Evolutionary conservation across 2,329 filamentous ascomycete species (phyloP), one percentile per base, ranked within the genome.

Genomic region (Epichloe sibirici): DNA sequence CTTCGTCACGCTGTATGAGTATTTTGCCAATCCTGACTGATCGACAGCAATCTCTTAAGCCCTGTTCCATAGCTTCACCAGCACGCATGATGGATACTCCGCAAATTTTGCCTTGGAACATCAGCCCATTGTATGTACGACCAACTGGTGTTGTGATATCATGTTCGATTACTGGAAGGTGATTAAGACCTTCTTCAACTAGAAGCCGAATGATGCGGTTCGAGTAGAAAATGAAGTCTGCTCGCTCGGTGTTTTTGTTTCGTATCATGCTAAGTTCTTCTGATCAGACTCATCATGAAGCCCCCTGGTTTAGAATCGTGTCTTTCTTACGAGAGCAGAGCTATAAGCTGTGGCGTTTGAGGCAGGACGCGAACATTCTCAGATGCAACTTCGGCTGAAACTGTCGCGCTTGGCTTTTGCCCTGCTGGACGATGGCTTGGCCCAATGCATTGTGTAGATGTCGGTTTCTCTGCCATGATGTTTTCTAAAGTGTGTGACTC

Each of bases 11-110:
- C 72, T 98, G 93, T 63, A 98, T 98, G 61, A 98, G 74, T 57
- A 98, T 98, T 76, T 98, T 98, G 58, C 93, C 93, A 63, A 98
- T 98, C 57, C 93, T 81, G 48, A 98, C 93, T n/a, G 88, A 95
- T 50, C 93, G 85, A 72, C 93, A 98, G 72, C 93, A 98, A 70
- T 98, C 91, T 55, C 93, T 80, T 56, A 98, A 74, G 2, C 91
- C 93, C 70, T 97, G 90, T 72, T 98, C 93, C 93, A 98, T 98
- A 54, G 91, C 88, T 72, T 98, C 93, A 49, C 93, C 93, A 12
- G 93, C 93, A 57, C 93, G 83, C 93, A 98, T 97, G 62, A 98
- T 98, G 6, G 88, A 95, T 15, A 98, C 93, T 51, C 93, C 93
- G 65, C 93, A 98, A 61, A 98, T 98, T 73, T 97, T 96, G 58